Percentiles rank a stretch among this genome's conserved stretches.
Conservation (phyloP, 495 filamentous ascomycete species). For the Aspergillus conjunctus region DNA sequence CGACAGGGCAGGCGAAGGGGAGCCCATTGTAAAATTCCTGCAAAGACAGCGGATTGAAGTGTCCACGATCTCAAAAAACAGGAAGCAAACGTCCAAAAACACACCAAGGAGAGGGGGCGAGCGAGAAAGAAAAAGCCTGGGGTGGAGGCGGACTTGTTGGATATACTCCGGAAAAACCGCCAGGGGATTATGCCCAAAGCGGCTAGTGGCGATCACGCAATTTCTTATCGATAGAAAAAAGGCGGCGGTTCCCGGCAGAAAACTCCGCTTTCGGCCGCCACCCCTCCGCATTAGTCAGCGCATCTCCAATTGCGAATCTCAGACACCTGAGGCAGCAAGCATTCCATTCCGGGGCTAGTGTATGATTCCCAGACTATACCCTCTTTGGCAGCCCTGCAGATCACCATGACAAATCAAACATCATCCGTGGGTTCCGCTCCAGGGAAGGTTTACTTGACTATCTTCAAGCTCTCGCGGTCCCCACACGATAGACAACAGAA, state of each 20-base stretch:
- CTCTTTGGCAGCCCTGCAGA: too few relatives aligned
- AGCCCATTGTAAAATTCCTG: constrained; percentile 42
- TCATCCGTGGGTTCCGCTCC: too few relatives aligned
- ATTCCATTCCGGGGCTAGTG: constrained; percentile 7
- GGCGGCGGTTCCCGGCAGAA: constrained; percentile 30
- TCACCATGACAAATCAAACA: too few relatives aligned
- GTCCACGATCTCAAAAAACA: constrained; percentile 31
- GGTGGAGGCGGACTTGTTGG: constrained; percentile 5
- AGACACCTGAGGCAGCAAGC: constrained; percentile 23
- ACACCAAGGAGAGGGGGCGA: constrained; percentile 26
- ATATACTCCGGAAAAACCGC: constrained; percentile 36
- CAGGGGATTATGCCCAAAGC: constrained; percentile 35
- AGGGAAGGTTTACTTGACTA: too few relatives aligned
- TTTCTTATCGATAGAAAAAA: constrained; percentile 41
- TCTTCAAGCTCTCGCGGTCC: too few relatives aligned
- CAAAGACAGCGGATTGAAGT: constrained; percentile 30
- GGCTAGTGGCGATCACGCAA: constrained; percentile 47
- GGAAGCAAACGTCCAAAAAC: constrained; percentile 25
- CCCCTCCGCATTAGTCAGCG: constrained; percentile 25
- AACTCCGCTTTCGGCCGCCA: constrained; percentile 24
- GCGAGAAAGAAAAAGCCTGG: constrained; percentile 23
- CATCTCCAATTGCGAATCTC: constrained; percentile 1
- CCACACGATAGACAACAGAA: too few relatives aligned
- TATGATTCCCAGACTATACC: not conserved
- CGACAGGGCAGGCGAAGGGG: constrained; percentile 42